These are phyloP conservation scores for Sicyos baderoa DNA, from an alignment of 306 rosid species.

Conservation along the genomic window DNA sequence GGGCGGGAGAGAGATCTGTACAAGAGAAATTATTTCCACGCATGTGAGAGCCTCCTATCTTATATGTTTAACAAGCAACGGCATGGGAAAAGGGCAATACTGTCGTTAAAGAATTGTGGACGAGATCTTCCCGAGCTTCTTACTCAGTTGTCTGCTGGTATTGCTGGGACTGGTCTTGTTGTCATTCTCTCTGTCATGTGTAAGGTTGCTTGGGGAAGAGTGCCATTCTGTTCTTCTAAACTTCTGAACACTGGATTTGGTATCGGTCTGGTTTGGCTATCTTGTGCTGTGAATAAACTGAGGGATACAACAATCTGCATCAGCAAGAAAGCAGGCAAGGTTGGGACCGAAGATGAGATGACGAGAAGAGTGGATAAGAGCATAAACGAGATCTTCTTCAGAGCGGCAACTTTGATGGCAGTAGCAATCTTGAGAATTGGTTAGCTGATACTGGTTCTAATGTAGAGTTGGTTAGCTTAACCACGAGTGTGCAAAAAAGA, in stretches of 20 bases:
- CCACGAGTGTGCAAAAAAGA: background rate
- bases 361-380: slow-evolving; percentile 47
- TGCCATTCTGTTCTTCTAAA: slow-evolving; percentile 43
- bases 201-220: slow-evolving; percentile 50
- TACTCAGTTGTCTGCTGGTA: slow-evolving; percentile 57
- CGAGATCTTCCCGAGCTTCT: slow-evolving; percentile 75
- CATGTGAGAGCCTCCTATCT: slow-evolving; percentile 77
- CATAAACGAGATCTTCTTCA: slow-evolving; percentile 44
- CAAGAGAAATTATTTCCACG: slow-evolving; percentile 56
- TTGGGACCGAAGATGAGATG: slow-evolving; percentile 52
- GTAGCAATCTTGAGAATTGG: slow-evolving; percentile 53
- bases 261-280: slow-evolving; percentile 71
- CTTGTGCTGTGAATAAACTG: slow-evolving; percentile 58
- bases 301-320: slow-evolving; percentile 42
- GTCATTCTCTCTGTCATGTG: slow-evolving; percentile 54
- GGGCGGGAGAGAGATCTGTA: slow-evolving; percentile 55
- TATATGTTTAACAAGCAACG: slow-evolving; percentile 43
- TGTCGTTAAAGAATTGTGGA: slow-evolving; percentile 56
- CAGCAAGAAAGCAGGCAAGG: slow-evolving; percentile 49
- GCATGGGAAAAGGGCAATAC: slow-evolving; percentile 37
- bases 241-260: slow-evolving; percentile 55
- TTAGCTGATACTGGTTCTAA: slow-evolving; percentile 26
- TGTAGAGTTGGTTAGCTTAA: slow-evolving; percentile 2
- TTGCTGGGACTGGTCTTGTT: slow-evolving; percentile 79
- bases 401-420: slow-evolving; percentile 57